phyloP scores from a whole-genome alignment of 192 early-diverging fungal genomes.

The Coemansia sp. region DNA sequence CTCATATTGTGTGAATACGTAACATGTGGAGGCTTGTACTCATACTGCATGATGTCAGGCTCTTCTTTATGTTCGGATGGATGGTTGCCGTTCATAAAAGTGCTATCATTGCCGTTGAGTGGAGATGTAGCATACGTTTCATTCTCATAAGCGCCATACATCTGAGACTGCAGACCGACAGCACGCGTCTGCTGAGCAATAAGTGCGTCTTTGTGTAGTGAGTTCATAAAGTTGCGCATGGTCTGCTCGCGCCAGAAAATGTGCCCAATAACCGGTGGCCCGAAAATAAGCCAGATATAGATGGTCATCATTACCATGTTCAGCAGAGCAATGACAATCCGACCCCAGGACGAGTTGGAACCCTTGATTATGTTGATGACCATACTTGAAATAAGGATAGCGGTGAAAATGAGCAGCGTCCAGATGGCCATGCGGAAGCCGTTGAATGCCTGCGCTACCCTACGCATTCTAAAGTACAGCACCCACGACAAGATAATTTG shows the following conservation, averaged over 20 bases:
- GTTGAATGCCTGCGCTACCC: slow-evolving; percentile 37
- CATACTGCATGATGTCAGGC: slow-evolving; percentile 6
- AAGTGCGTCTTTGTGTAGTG: slow-evolving; percentile 39
- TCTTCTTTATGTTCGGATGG: slow-evolving; percentile 2
- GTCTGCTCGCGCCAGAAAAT: slow-evolving; percentile 44
- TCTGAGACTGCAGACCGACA: slow-evolving; percentile 21
- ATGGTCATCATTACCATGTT: slow-evolving; percentile 37
- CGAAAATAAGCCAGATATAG: slow-evolving; percentile 44
- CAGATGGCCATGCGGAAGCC: slow-evolving; percentile 44
- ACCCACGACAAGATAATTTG: slow-evolving; percentile 38
- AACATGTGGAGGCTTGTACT: slow-evolving; percentile 12
- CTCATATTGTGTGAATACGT: slow-evolving; percentile 2
- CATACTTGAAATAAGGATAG: slow-evolving; percentile 27
- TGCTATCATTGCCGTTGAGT: slow-evolving; percentile 18
- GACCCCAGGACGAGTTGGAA: slow-evolving; percentile 38
- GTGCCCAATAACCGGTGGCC: slow-evolving; percentile 35
- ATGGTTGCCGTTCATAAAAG: slow-evolving; percentile 8
- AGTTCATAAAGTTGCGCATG: slow-evolving; percentile 48
- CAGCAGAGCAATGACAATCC: slow-evolving; percentile 26
- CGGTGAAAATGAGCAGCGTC: slow-evolving; percentile 33
- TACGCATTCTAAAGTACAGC: slow-evolving; percentile 37
- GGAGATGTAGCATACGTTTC: slow-evolving; percentile 19
- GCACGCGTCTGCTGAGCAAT: slow-evolving; percentile 41
- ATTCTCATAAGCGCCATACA: slow-evolving; percentile 23
- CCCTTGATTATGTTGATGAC: slow-evolving; percentile 45